Conservation (phyloP, 2,329 filamentous ascomycete species). For the Ophiostoma piceae region DNA sequence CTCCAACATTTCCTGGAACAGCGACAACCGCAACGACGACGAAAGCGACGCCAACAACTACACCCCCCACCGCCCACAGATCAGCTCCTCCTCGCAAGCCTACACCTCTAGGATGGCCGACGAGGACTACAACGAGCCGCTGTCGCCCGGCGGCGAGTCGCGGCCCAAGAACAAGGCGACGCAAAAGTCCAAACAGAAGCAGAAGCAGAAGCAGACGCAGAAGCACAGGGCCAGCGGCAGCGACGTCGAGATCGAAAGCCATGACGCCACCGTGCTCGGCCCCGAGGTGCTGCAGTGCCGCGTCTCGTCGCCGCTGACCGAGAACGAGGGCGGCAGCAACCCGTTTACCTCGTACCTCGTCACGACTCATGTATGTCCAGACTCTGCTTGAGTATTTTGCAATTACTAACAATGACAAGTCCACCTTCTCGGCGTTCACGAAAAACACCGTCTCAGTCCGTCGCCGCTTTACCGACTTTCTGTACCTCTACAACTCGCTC, state of each 20-base stretch:
- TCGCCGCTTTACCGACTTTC: slow-evolving; percentile 94
- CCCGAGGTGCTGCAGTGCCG: slow-evolving; percentile 75
- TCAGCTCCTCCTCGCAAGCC: background rate
- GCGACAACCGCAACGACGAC: slow-evolving; percentile 47
- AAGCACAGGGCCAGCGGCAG: slow-evolving; percentile 43
- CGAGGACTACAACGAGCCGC: slow-evolving; percentile 22
- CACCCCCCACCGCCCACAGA: slow-evolving; percentile 39
- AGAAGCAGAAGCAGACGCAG: slow-evolving; percentile 33
- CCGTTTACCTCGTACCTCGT: slow-evolving; percentile 94
- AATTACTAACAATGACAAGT: slow-evolving; percentile 46
- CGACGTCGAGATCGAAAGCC: slow-evolving; percentile 46
- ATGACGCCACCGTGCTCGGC: slow-evolving; percentile 60
- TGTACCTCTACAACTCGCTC: slow-evolving; percentile 90
- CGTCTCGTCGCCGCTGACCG: slow-evolving; percentile 81
- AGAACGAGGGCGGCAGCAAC: slow-evolving; percentile 94
- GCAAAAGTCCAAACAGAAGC: slow-evolving; percentile 38
- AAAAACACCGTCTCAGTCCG: slow-evolving; percentile 73
- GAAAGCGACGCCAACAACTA: slow-evolving; percentile 36
- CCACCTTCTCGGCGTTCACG: slow-evolving; percentile 90
- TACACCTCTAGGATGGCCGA: slow-evolving; percentile 19
- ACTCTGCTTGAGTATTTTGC: background rate
- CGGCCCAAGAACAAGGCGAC: slow-evolving; percentile 18
- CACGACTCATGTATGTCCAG: slow-evolving; percentile 66
- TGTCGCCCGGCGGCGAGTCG: slow-evolving; percentile 18
- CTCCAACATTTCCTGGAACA: slow-evolving; percentile 74